Base-by-base conservation (phyloP, 164 flowering plant species). In the Pachysandra terminalis region DNA sequence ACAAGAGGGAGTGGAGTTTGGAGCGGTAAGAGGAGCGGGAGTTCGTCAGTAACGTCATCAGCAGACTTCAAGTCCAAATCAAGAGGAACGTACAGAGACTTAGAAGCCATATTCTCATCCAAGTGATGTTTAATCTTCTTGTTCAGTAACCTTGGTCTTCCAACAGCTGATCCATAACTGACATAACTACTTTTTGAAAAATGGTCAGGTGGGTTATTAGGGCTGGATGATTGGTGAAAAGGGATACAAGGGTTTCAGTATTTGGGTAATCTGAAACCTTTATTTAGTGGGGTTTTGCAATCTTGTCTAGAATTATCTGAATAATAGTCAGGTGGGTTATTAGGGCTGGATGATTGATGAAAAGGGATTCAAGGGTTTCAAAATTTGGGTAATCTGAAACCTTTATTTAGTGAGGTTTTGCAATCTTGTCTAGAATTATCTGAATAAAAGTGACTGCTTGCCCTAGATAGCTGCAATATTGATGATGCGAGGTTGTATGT, bases 81-180 rank as follows among this genome's bases (percentile, higher is more conserved):
- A 35, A 80, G 40, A 68, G 72, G 77, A 40, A 73, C 91, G 78
- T 75, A 90, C 69, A 85, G 77, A 74, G 98, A 91, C 71, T 77
- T 94, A 71, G 96, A 91, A 77, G 86, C 84, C 72, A 88, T 94
- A 75, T 94, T 91, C 80, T 87, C 93, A 59, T 81, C 90, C 55
- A 81, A 79, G 62, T 79, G 72, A 73, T 27, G 21, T 48, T 63
- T 25, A 12, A 23, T 48, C 40, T 24, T n/a, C n/a, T n/a, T n/a
- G n/a, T n/a, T n/a, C n/a, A n/a, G n/a, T n/a, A n/a, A 2, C 45
- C 1, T 19, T 2, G 15, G 40, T 28, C 32, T 52, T 59, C 32
- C 59, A 59, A 19, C 59, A 60, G 45, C 22, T 28, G 58, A 28
- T 16, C 58, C 17, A 28, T 15, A 68, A 68, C 65, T n/a, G 35